These are phyloP conservation scores for Suillus placidus DNA, from an alignment of 768 basidiomycete genomes.

Conservation along the genomic window DNA sequence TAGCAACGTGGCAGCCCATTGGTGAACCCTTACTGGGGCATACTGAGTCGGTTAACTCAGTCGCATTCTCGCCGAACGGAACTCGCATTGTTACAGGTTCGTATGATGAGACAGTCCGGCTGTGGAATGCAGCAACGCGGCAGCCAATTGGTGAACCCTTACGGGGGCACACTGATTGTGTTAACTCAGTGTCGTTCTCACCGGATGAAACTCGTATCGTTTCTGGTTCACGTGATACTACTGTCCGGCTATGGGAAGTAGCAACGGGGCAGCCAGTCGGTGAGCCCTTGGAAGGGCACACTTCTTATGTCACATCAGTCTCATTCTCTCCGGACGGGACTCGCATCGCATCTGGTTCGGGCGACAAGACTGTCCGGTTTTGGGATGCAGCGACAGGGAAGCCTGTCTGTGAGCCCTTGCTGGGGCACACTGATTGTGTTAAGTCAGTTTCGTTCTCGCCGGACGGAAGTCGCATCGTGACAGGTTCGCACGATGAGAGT, in stretches of 20 bases:
- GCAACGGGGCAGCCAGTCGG: not conserved
- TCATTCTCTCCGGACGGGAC: not conserved
- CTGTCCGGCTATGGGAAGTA: too few species aligned
- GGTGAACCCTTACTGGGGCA: not conserved
- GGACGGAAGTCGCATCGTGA: not conserved
- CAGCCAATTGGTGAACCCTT: not conserved
- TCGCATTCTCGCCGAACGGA: not conserved
- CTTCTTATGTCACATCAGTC: fast-evolving
- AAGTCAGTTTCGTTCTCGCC: not conserved
- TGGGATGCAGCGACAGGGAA: too few species aligned
- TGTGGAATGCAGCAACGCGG: not conserved
- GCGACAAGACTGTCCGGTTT: not conserved
- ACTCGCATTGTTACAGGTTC: not conserved
- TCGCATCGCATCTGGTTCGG: not conserved
- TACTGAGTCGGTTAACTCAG: not conserved
- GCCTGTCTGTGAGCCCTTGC: not conserved
- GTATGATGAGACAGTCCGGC: not conserved
- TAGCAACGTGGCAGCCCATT: not conserved
- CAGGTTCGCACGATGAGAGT: too few species aligned
- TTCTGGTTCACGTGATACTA: not conserved
- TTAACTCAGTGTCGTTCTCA: not conserved
- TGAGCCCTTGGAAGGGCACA: not conserved
- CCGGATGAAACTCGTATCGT: not conserved
- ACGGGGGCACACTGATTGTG: not conserved
- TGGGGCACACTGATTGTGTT: not conserved